Percentiles rank a stretch among this genome's conserved stretches.
Evolutionary conservation across 306 rosid genomes (phyloP).

Genomic region (Fragaria iinumae): DNA sequence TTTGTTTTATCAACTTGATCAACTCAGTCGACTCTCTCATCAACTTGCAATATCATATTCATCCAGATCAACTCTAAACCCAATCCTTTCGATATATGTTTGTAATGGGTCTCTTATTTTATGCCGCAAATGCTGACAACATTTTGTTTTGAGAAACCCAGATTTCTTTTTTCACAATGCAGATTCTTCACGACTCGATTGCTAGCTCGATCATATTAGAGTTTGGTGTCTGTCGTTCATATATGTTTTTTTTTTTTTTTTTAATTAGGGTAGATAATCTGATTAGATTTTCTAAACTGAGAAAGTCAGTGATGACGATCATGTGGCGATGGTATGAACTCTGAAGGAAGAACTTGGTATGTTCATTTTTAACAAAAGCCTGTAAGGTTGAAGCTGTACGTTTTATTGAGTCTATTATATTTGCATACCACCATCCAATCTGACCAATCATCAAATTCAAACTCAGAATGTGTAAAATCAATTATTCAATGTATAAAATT

Average conservation of each 20-base stretch:
- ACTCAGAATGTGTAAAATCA: background rate
- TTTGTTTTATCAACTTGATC: background rate
- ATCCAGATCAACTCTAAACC: background rate
- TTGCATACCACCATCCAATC: background rate
- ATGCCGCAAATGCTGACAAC: slow-evolving; percentile 27
- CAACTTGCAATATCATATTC: slow-evolving; percentile 6
- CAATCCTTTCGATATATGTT: background rate
- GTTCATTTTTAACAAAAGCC: background rate
- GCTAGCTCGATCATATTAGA: background rate
- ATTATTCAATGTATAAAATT: background rate
- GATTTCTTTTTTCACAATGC: background rate
- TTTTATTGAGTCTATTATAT: background rate
- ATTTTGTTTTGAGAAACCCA: background rate
- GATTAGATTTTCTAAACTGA: background rate
- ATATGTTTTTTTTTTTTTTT: background rate
- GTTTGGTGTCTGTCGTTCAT: background rate
- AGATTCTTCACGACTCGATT: slow-evolving; percentile 14
- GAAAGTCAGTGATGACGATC: background rate
- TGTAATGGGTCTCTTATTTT: background rate
- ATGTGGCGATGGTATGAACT: background rate
- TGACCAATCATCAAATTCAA: background rate
- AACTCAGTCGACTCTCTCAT: background rate
- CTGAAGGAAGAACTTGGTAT: background rate
- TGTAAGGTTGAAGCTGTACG: background rate
- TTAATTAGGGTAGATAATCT: background rate